These are phyloP conservation scores for Anastatica hierochuntica DNA, from an alignment of 345 rosid genomes.

Conservation along the genomic window DNA sequence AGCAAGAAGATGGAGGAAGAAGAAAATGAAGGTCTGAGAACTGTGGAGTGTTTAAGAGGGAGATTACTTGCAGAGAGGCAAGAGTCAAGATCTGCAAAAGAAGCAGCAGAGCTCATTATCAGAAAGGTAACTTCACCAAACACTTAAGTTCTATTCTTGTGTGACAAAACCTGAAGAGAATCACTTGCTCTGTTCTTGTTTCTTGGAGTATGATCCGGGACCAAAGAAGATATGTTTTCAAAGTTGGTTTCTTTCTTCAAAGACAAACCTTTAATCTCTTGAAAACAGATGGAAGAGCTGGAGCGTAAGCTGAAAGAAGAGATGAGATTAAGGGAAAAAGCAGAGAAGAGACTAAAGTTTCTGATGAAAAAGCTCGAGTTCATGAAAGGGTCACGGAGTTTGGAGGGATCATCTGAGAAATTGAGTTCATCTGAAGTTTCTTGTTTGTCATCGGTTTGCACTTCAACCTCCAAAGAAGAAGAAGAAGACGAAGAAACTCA, in stretches of 20 bases:
- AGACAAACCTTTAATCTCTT: slow-evolving; percentile 1
- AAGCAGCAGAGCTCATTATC: slow-evolving; percentile 52
- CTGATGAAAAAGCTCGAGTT: slow-evolving; percentile 53
- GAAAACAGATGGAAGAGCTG: slow-evolving; percentile 45
- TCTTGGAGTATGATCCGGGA: neutral
- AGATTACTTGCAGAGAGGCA: slow-evolving; percentile 85
- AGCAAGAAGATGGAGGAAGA: slow-evolving; percentile 43
- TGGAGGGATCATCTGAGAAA: slow-evolving; percentile 31
- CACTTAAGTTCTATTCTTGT: neutral
- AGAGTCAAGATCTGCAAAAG: slow-evolving; percentile 58
- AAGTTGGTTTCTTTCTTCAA: neutral
- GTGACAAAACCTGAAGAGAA: slow-evolving; percentile 5
- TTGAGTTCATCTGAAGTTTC: slow-evolving; percentile 35
- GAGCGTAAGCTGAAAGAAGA: slow-evolving; percentile 59
- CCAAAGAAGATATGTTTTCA: neutral
- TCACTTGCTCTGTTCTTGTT: neutral
- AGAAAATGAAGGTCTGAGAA: slow-evolving; percentile 33
- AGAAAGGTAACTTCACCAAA: slow-evolving; percentile 35
- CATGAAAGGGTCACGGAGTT: slow-evolving; percentile 27
- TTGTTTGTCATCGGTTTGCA: slow-evolving; percentile 31
- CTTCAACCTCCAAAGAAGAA: slow-evolving; percentile 27
- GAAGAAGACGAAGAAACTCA: slow-evolving; percentile 22
- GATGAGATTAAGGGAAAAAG: slow-evolving; percentile 49
- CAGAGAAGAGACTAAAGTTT: slow-evolving; percentile 53
- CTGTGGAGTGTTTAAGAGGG: slow-evolving; percentile 73